Base-by-base conservation (phyloP, 495 filamentous ascomycete genomes). In the Penicillium soppii region DNA sequence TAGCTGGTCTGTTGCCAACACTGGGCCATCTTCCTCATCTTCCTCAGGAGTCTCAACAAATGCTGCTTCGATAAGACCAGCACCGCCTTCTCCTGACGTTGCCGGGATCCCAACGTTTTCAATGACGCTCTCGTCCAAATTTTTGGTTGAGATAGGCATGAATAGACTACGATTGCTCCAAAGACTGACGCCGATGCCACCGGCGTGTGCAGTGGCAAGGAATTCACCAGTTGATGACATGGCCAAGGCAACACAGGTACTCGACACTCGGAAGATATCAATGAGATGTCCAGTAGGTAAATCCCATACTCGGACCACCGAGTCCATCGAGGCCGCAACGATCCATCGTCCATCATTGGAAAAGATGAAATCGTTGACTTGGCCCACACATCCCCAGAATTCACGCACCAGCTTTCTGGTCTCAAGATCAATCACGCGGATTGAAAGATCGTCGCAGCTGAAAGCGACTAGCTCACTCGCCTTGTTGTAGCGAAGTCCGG, bases 271-370 rank as follows among this genome's bases (percentile, higher is more conserved):
- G 66, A 97, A 86, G 4, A 88, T 87, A 64, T 97, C 94, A 58
- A 97, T 91, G 10, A 97, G 78, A 71, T 97, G 94, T 4, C 90
- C 90, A 0, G 94, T 97, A 9, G 94, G 92, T 21, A 99, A 72
- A 71, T 99, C 94, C 92, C 94, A 99, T 2, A 97, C 81, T 40
- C 94, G 82, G 29, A 99, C 73, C 35, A 88, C 71, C 10, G 82
- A 84, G 68, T 97, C 92, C 66, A 87, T 85, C 5, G 89, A 90
- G 9, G 91, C 87, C 15, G 91, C 90, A 47, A 97, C 78, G 56
- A 99, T 86, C 95, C 94, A 97, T 32, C 91, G 79, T 20, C 91
- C 94, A 67, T 97, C 91, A 54, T 86, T 87, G 12, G 94, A 97
- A 69, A 97, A 97, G 52, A 82, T 84, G 58, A 92, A 89, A 65